Base-by-base conservation (phyloP, 345 rosid species). In the Salix brachista region DNA sequence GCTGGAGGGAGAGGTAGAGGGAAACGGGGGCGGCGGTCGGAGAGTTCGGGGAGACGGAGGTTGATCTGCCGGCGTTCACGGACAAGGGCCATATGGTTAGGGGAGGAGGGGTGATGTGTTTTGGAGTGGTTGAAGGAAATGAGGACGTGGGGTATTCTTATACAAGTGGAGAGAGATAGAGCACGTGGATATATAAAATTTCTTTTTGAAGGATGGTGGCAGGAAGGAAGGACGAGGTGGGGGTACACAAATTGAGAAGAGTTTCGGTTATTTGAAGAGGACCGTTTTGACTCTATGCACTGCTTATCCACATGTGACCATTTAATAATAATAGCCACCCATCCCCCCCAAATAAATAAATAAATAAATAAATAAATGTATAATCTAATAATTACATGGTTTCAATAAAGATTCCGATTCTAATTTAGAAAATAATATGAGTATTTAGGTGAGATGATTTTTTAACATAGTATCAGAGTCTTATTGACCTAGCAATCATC, bases 21-120 rank as follows among this genome's bases (percentile, higher is more conserved):
- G 74, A 89, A 89, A 32, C 88, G 89, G 1, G 85, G 89, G 30
- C 86, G 79, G 68, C 89, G 85, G 3, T 86, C 89, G 66, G 91
- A 79, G 66, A 67, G 75, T 3, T 87, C 90, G 0, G 89, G 90
- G 50, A 93, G 97, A 36, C 91, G 92, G 80, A 93, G 97, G 62
- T 87, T 92, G n/a, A 93, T 70, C 83, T 88, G 98, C 17, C 93
- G 92, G 79, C 98, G 98, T 7, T 89, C 89, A 5, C 97, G 87
- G 50, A 90, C 94, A 0, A 88, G 16, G 16, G 94, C 94, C 98
- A 93, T 93, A 0, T n/a, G 72, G 2, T 7, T 61, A 14, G 71
- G 6, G 34, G 50, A 2, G 5, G 23, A 1, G 3, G 52, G 2
- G 5, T 10, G 7, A 16, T 16, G 25, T 9, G 6, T n/a, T 9